Evolutionary conservation across 2,329 filamentous ascomycete genomes (phyloP).

Genomic region (Pestalotiopsis sp.): DNA sequence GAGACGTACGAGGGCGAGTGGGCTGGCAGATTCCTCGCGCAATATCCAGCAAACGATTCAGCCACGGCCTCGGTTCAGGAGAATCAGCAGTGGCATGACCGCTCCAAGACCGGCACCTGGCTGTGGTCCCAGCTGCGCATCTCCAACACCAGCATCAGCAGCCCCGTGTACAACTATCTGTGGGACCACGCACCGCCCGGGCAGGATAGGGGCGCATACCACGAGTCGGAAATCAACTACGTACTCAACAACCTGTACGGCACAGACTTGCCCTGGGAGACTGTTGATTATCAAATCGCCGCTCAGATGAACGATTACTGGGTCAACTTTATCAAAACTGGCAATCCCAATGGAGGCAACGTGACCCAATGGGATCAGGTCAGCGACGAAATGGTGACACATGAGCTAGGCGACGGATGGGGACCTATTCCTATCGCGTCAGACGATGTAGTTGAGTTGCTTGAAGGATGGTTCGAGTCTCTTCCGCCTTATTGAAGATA

Average conservation of each 20-base stretch:
- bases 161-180: slow-evolving; percentile 31
- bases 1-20: background rate
- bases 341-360: slow-evolving; percentile 14
- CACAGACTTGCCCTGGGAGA: slow-evolving; percentile 26
- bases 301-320: slow-evolving; percentile 22
- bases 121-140: slow-evolving; percentile 18
- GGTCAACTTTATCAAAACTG: slow-evolving; percentile 17
- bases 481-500: background rate
- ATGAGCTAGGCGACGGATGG: background rate
- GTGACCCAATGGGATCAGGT: background rate
- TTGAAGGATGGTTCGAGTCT: background rate
- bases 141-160: slow-evolving; percentile 19
- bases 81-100: slow-evolving; percentile 28
- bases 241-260: slow-evolving; percentile 32
- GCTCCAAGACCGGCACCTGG: slow-evolving; percentile 28
- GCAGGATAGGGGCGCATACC: slow-evolving; percentile 28
- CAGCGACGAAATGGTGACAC: background rate
- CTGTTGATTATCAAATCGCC: slow-evolving; percentile 29
- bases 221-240: slow-evolving; percentile 34
- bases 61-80: slow-evolving; percentile 19
- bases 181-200: slow-evolving; percentile 32
- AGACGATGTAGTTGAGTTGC: background rate
- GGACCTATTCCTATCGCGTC: background rate
- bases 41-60: background rate
- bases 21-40: background rate